Conservation (phyloP, 495 filamentous ascomycete genomes). For the Collariella sp. region DNA sequence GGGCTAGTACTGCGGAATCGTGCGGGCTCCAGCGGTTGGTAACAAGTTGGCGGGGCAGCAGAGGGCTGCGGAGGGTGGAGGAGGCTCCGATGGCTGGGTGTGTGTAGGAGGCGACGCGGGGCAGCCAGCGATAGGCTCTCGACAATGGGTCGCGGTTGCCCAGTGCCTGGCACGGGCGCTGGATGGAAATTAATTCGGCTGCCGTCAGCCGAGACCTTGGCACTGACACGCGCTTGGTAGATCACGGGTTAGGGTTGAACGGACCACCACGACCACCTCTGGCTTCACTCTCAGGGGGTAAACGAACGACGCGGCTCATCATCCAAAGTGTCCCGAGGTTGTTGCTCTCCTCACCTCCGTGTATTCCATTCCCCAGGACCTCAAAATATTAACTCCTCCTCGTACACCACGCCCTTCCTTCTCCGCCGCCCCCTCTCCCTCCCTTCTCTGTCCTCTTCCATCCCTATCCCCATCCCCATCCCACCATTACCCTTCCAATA, state of each 20-base stretch:
- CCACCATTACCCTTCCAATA: not conserved
- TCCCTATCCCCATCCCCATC: not conserved
- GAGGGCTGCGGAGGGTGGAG: not conserved
- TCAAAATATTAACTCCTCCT: conserved; percentile 3
- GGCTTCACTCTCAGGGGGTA: too few species aligned
- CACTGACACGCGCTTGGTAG: not conserved
- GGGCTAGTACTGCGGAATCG: not conserved
- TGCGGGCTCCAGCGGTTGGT: not conserved
- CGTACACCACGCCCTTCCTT: not conserved
- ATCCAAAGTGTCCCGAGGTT: too few species aligned
- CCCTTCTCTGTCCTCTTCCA: too few species aligned
- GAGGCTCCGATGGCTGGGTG: not conserved
- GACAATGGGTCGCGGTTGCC: too few species aligned
- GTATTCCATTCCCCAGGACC: not conserved
- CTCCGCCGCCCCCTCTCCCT: too few species aligned
- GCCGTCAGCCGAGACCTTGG: conserved; percentile 15
- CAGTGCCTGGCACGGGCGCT: too few species aligned
- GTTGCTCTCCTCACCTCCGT: not conserved
- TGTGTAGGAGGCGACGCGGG: conserved; percentile 11
- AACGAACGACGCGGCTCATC: too few species aligned
- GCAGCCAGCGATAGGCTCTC: conserved; percentile 12
- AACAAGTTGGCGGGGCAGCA: not conserved
- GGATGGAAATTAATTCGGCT: too few species aligned
- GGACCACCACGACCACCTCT: too few species aligned
- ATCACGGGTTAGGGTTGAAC: not conserved